phyloP scores from a whole-genome alignment of 352 stramenopile species.

The Pythium biforme region DNA sequence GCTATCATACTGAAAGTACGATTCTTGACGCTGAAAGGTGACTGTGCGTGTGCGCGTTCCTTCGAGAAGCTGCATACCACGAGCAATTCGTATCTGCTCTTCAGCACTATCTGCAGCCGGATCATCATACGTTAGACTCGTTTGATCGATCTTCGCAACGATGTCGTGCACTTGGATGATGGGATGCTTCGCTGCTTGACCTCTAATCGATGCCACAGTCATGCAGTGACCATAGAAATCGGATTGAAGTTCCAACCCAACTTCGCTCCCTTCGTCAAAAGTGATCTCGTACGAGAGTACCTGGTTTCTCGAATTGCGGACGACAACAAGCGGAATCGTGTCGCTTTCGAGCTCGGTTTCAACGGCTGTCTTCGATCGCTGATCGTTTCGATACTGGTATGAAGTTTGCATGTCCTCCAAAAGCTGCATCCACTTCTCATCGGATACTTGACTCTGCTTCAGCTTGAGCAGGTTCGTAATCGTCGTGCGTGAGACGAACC shows the following conservation, averaged over 20 bases:
- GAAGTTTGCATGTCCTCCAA: conserved; percentile 44
- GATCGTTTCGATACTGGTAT: conserved; percentile 37
- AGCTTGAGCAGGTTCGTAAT: conserved; percentile 52
- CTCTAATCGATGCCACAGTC: conserved; percentile 37
- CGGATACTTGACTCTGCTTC: conserved; percentile 36
- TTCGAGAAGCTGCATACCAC: conserved; percentile 32
- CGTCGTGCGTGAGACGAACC: conserved; percentile 40
- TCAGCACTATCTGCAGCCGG: conserved; percentile 29
- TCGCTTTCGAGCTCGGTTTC: conserved; percentile 11
- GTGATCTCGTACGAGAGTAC: conserved; percentile 63
- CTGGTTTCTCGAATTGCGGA: conserved; percentile 61
- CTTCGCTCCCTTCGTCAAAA: conserved; percentile 42
- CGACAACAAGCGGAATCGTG: conserved; percentile 42
- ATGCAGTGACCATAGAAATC: conserved; percentile 59
- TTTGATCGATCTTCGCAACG: conserved; percentile 41
- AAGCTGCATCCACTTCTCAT: conserved; percentile 51
- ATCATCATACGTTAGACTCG: conserved; percentile 30
- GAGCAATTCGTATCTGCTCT: conserved; percentile 30
- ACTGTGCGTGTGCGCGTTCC: conserved; percentile 31
- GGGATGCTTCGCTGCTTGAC: conserved; percentile 37
- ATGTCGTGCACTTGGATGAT: conserved; percentile 59
- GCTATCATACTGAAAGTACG: conserved; percentile 46
- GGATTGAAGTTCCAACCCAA: conserved; percentile 45
- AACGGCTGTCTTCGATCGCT: background rate
- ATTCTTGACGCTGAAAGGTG: conserved; percentile 52